phyloP scores from a whole-genome alignment of 345 rosid genomes.

The Pseudoturritis turrita region DNA sequence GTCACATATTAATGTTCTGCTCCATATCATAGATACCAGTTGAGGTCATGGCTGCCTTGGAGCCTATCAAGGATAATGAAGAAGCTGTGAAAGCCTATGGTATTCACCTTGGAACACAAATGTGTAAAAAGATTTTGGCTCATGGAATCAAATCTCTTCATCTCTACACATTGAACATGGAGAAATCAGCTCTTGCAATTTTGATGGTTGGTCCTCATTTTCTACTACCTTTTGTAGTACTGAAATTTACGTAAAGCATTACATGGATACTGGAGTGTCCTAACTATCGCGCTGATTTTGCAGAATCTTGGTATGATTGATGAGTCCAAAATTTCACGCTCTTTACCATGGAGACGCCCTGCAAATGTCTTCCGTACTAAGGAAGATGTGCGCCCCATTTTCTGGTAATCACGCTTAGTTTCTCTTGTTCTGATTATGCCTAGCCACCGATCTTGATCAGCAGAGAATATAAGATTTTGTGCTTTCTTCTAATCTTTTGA shows the following conservation, averaged over 20 bases:
- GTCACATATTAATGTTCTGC: neutral
- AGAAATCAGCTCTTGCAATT: conserved; percentile 88
- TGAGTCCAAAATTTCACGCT: conserved; percentile 72
- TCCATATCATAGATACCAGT: conserved; percentile 57
- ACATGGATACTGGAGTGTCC: neutral
- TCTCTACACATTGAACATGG: conserved; percentile 91
- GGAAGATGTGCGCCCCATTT: conserved; percentile 96
- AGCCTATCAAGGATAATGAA: conserved; percentile 95
- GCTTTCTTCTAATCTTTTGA: conserved; percentile 25
- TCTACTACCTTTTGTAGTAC: neutral
- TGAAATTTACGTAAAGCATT: neutral
- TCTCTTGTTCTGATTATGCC: neutral
- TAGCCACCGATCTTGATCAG: neutral
- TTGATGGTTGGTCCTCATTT: conserved; percentile 45
- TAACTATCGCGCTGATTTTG: conserved; percentile 29
- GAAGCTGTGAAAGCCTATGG: conserved; percentile 96
- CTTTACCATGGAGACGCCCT: conserved; percentile 94
- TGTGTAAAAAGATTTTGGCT: conserved; percentile 91
- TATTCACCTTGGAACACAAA: conserved; percentile 90
- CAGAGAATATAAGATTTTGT: neutral
- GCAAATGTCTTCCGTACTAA: conserved; percentile 81
- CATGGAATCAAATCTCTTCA: conserved; percentile 84
- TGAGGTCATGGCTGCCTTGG: conserved; percentile 82
- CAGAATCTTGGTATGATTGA: conserved; percentile 97
- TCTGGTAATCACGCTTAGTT: conserved; percentile 53